Evolutionary conservation across 2,329 filamentous ascomycete species (phyloP).

Genomic region (Penicillium olsonii): DNA sequence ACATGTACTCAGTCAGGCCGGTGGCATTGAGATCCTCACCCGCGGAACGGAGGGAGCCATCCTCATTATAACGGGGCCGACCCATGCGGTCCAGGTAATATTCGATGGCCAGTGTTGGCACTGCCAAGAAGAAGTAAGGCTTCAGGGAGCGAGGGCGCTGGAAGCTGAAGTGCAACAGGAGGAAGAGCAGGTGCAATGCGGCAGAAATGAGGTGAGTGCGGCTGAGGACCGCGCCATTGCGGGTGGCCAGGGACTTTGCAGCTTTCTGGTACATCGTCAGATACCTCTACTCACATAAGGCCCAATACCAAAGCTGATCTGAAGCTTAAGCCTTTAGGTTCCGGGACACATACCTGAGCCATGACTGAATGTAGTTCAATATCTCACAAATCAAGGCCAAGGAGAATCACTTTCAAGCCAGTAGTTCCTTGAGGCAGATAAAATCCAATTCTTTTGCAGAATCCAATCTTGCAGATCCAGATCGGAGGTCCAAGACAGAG

Average conservation of each 20-base stretch:
- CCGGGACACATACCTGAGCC: slow-evolving; percentile 27
- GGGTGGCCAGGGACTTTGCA: slow-evolving; percentile 66
- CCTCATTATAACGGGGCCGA: slow-evolving; percentile 71
- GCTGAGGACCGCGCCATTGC: slow-evolving; percentile 75
- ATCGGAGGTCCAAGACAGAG: neutral
- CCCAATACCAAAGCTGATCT: neutral
- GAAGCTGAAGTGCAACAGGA: slow-evolving; percentile 67
- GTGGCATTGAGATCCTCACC: slow-evolving; percentile 87
- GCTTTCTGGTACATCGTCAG: slow-evolving; percentile 45
- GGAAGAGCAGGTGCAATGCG: slow-evolving; percentile 70
- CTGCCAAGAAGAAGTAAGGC: slow-evolving; percentile 70
- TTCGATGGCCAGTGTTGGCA: slow-evolving; percentile 76
- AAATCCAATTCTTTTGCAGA: neutral
- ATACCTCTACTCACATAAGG: neutral
- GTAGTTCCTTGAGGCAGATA: neutral
- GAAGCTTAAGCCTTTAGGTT: neutral
- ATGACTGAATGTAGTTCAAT: slow-evolving; percentile 16
- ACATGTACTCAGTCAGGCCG: slow-evolving; percentile 96
- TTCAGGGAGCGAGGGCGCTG: slow-evolving; percentile 63
- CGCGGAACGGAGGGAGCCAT: slow-evolving; percentile 67
- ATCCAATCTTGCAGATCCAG: neutral
- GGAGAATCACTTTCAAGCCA: neutral
- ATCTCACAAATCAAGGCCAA: neutral
- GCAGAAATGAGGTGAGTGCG: slow-evolving; percentile 79
- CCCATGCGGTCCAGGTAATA: slow-evolving; percentile 82